These are phyloP conservation scores for Brassica cretica DNA, from an alignment of 345 rosid species.

Conservation along the genomic window DNA sequence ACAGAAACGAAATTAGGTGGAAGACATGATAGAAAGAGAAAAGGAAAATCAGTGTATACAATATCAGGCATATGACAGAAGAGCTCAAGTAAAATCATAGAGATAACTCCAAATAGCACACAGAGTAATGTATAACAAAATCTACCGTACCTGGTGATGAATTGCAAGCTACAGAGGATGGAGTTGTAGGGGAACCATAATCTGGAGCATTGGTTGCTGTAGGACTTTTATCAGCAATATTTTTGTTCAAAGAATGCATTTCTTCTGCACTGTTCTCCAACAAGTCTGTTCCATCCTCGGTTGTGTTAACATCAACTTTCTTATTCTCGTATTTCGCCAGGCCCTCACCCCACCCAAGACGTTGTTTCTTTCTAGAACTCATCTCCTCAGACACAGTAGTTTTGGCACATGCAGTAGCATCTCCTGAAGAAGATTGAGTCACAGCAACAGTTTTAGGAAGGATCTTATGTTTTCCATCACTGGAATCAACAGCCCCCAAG, in stretches of 20 bases:
- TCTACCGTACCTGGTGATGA: constrained; percentile 70
- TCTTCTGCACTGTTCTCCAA: constrained; percentile 44
- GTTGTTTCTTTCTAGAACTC: constrained; percentile 77
- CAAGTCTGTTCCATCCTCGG: constrained; percentile 46
- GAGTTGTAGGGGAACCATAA: constrained; percentile 85
- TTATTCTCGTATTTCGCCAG: constrained; percentile 93
- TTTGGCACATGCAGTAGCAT: constrained; percentile 58
- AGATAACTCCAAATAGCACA: constrained; percentile 22
- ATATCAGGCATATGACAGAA: constrained; percentile 13
- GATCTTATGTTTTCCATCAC: constrained; percentile 57
- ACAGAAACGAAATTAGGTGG: constrained; percentile 6
- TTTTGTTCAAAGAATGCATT: constrained; percentile 47
- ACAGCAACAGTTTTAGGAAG: constrained; percentile 48
- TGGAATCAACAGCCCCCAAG: constrained; percentile 62
- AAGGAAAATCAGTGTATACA: constrained; percentile 12
- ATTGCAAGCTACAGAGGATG: constrained; percentile 92
- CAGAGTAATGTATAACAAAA: constrained; percentile 3
- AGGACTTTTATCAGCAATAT: constrained; percentile 67
- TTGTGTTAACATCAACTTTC: constrained; percentile 64
- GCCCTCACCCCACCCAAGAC: constrained; percentile 98
- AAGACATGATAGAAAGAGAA: constrained; percentile 11
- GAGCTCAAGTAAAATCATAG: constrained; percentile 14
- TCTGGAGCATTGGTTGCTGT: constrained; percentile 50
- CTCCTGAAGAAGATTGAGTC: constrained; percentile 62
- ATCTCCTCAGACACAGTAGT: constrained; percentile 59